phyloP scores from a whole-genome alignment of 1,284 basidiomycete species.

The Apiotrichum laibachii region DNA sequence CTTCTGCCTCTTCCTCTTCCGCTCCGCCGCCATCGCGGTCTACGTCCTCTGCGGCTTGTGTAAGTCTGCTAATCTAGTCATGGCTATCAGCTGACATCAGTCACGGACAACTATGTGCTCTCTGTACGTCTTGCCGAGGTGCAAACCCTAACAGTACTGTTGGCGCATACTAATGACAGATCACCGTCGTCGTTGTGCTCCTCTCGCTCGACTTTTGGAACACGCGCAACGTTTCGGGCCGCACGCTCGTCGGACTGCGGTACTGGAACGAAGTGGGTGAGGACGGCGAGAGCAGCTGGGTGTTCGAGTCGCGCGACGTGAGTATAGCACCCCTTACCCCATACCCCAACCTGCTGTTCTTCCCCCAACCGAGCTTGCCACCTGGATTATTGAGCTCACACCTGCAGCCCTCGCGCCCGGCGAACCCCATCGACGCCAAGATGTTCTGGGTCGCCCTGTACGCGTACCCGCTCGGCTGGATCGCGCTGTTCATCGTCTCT shows the following conservation, averaged over 20 bases:
- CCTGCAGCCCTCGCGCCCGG: constrained; percentile 84
- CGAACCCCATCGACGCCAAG: constrained; percentile 84
- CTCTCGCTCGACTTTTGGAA: constrained; percentile 97
- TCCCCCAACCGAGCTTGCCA: too few relatives aligned
- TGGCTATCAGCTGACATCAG: constrained; percentile 41
- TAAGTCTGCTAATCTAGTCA: constrained; percentile 20
- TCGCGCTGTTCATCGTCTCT: constrained; percentile 78
- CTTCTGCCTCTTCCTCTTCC: constrained; percentile 80
- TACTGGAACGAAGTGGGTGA: constrained; percentile 99
- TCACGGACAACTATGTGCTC: constrained; percentile 84
- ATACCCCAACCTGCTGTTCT: too few relatives aligned
- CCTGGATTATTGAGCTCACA: too few relatives aligned
- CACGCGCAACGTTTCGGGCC: constrained; percentile 86
- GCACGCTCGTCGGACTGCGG: constrained; percentile 82
- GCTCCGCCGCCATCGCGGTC: constrained; percentile 75
- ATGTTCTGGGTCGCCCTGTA: constrained; percentile 70
- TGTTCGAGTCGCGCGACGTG: constrained; percentile 90
- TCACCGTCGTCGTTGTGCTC: constrained; percentile 83
- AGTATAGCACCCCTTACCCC: constrained; percentile 45
- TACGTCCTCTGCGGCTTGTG: constrained; percentile 77
- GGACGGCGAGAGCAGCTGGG: constrained; percentile 92
- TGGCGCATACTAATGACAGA: constrained; percentile 55
- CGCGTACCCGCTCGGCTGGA: constrained; percentile 83
- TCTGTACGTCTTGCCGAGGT: constrained; percentile 59
- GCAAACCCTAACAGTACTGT: background rate